phyloP scores from a whole-genome alignment of 2,329 filamentous ascomycete genomes.

The Aspergillus sp. region DNA sequence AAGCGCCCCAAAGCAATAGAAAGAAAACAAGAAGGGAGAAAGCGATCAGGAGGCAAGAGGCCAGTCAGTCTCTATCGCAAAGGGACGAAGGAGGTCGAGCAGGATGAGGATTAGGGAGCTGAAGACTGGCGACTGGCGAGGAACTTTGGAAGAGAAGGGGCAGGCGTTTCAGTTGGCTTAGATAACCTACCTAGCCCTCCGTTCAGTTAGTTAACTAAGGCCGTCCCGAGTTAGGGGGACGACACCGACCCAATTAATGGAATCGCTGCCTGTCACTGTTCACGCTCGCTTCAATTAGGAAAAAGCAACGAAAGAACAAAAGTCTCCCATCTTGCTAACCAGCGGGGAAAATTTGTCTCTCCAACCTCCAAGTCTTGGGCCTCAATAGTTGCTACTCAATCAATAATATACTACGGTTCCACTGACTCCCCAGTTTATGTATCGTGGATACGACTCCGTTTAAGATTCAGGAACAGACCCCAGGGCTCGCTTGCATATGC shows the following conservation, averaged over 20 bases:
- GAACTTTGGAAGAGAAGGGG: conserved; percentile 8
- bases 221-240: too few species aligned
- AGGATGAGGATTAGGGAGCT: conserved; percentile 4
- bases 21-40: conserved; percentile 15
- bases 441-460: neutral
- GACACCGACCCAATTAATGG: too few species aligned
- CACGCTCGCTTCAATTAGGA: too few species aligned
- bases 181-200: too few species aligned
- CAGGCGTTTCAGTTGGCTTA: neutral
- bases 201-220: too few species aligned
- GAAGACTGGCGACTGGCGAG: conserved; percentile 12
- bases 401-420: neutral
- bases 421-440: neutral
- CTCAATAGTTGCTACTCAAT: neutral
- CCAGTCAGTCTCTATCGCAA: conserved; percentile 10
- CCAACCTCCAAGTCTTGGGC: neutral
- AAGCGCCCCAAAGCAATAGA: conserved; percentile 12
- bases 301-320: neutral
- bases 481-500: neutral
- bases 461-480: neutral
- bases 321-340: too few species aligned
- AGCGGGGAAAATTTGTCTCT: neutral
- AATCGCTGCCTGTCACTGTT: too few species aligned
- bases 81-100: neutral
- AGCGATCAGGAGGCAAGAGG: conserved; percentile 6